Evolutionary conservation across 2,329 filamentous ascomycete species (phyloP).

Genomic region (Fusarium miscanthi): DNA sequence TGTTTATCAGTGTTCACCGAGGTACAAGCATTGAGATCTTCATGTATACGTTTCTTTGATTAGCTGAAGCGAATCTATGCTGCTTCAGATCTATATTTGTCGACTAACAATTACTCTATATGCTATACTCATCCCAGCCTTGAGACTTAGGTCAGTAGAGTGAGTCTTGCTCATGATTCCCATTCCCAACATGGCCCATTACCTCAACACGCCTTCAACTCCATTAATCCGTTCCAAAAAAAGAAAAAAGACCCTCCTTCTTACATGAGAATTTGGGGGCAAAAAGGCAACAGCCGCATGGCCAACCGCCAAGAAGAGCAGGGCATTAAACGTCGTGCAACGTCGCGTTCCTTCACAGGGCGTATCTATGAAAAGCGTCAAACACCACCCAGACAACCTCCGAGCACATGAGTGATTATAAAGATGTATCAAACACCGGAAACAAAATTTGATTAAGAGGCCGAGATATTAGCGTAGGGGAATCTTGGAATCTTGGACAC

Average conservation of each 20-base stretch:
- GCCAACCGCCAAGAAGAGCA: slow-evolving; percentile 22
- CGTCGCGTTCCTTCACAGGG: slow-evolving; percentile 39
- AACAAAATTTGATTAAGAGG: slow-evolving; percentile 35
- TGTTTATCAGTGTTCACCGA: neutral
- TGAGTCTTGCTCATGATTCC: slow-evolving; percentile 40
- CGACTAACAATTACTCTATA: slow-evolving; percentile 38
- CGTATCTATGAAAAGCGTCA: slow-evolving; percentile 41
- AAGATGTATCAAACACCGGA: slow-evolving; percentile 42
- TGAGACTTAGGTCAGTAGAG: slow-evolving; percentile 5
- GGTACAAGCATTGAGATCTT: neutral
- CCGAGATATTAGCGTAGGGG: slow-evolving; percentile 68
- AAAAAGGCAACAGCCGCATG: slow-evolving; percentile 20
- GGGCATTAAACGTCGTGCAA: slow-evolving; percentile 37
- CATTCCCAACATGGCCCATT: slow-evolving; percentile 33
- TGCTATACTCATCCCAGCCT: slow-evolving; percentile 29
- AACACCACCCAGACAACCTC: slow-evolving; percentile 34
- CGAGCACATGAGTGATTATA: slow-evolving; percentile 24
- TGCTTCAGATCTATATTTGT: slow-evolving; percentile 35
- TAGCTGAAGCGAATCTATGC: slow-evolving; percentile 34
- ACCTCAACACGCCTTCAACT: slow-evolving; percentile 39
- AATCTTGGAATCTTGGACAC: slow-evolving; percentile 79
- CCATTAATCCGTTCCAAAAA: slow-evolving; percentile 30
- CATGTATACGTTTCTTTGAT: slow-evolving; percentile 26
- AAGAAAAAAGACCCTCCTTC: neutral
- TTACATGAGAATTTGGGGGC: slow-evolving; percentile 8